Evolutionary conservation across 495 filamentous ascomycete species (phyloP), one percentile per base, ranked within the genome.

Genomic region (Cetradonia linearis): DNA sequence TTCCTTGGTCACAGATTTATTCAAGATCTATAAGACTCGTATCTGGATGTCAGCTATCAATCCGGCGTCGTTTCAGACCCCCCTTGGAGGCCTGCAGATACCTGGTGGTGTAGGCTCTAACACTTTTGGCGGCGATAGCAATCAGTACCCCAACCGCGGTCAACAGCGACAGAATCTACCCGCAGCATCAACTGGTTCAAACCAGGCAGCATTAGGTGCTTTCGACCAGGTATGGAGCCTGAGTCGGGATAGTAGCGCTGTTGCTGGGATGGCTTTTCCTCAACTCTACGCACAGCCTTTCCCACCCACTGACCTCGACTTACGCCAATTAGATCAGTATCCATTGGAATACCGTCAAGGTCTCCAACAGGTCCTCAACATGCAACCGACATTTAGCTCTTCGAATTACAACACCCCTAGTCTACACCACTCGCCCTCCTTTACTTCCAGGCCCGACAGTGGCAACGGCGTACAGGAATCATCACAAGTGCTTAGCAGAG

Each of bases 1-100:
- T 71, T 87, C 88, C 0, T 81, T 98, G 20, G 92, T 98, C 61
- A 95, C 90, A 0, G 94, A 97, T 71, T 79, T 98, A 27, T 98
- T 97, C 79, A 96, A 96, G 69, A 91, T 96, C 61, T 98, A 95
- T 77, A 98, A 98, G 76, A 95, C 91, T 23, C 83, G 93, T 57
- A 97, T 98, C 69, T 98, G 93, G 93, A 95, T 98, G 91, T 96
- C 91, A 6, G 92, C 93, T 9, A 94, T 98, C 74, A 98, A 98
- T 68, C 94, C 93, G 3, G 93, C 93, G 8, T 95, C 92, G 2
- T 96, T 96, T 70, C 89, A 90, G n/a, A 91, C 88, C 56, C 87
- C 88, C 5, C 77, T 81, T 30, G 75, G 86, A 52, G 84, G 87
- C 33, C 72, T 92, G 36, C 84, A 85, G 67, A 79, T 81, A 2